Conservation (phyloP, 345 rosid genomes). For the Geranium rotundifolium region DNA sequence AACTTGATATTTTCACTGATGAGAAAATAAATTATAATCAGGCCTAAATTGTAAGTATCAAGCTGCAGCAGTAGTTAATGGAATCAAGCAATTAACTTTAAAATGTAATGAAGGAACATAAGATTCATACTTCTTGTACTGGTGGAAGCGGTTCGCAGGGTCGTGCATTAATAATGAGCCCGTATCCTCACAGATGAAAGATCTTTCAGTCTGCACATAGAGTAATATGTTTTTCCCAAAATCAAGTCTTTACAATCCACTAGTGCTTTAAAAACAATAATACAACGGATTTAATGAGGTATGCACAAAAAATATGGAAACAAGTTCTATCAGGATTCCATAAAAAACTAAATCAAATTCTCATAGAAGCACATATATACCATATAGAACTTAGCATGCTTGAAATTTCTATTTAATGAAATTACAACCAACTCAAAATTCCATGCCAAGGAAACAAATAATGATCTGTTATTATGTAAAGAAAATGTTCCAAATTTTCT, state of each 20-base stretch:
- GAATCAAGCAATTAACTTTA: neutral
- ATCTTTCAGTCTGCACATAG: conserved; percentile 65
- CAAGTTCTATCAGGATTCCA: no score
- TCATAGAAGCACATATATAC: neutral
- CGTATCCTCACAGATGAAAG: conserved; percentile 84
- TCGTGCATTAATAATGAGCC: conserved; percentile 65
- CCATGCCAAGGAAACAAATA: neutral
- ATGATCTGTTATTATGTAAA: neutral
- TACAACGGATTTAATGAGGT: no score
- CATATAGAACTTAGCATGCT: neutral
- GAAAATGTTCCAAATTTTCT: neutral
- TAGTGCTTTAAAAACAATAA: neutral
- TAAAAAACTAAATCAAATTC: no score
- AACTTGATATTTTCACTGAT: conserved; percentile 57
- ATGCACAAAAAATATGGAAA: no score
- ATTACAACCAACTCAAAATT: neutral
- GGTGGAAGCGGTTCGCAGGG: conserved; percentile 45
- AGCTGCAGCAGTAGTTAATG: conserved; percentile 1
- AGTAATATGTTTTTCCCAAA: neutral
- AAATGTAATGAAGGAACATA: neutral
- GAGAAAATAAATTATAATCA: conserved; percentile 8
- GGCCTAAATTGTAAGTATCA: conserved; percentile 8
- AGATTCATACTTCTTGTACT: conserved; percentile 55
- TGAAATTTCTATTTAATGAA: neutral
- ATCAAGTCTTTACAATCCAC: neutral